phyloP scores from a whole-genome alignment of 768 basidiomycete genomes.

The Agrocybe chaxingu region DNA sequence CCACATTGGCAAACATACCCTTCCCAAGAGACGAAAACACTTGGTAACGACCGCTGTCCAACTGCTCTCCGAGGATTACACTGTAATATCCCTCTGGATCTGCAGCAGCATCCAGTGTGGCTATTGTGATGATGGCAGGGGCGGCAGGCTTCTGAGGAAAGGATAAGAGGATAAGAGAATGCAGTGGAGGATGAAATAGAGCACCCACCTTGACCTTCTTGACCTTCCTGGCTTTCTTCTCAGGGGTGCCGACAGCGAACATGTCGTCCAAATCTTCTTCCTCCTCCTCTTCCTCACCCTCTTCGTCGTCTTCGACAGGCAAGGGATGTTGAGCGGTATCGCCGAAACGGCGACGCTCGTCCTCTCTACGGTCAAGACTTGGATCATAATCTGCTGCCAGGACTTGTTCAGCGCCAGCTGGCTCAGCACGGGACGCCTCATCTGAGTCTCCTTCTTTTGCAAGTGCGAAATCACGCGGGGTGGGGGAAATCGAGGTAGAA shows the following conservation, averaged over 20 bases:
- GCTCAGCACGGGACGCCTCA: conserved; percentile 41
- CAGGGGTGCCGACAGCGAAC: conserved; percentile 66
- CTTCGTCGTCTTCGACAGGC: conserved; percentile 50
- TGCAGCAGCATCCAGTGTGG: conserved; percentile 83
- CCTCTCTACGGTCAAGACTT: conserved; percentile 74
- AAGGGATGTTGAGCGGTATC: conserved; percentile 34
- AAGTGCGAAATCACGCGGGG: conserved; percentile 59
- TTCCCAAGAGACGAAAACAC: conserved; percentile 95
- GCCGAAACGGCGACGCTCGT: conserved; percentile 68
- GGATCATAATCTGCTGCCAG: conserved; percentile 92
- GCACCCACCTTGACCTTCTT: conserved; percentile 48
- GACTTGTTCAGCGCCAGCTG: conserved; percentile 61
- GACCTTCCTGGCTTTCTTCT: conserved; percentile 59
- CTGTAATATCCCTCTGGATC: conserved; percentile 96
- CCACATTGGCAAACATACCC: conserved; percentile 98
- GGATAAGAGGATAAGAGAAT: background rate
- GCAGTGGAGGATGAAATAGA: conserved; percentile 1
- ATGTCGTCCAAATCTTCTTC: conserved; percentile 94
- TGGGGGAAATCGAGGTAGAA: conserved; percentile 57
- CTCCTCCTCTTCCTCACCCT: conserved; percentile 64
- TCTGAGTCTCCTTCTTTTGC: conserved; percentile 58
- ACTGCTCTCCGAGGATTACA: conserved; percentile 89
- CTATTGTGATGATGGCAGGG: conserved; percentile 64
- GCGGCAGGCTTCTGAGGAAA: conserved; percentile 40
- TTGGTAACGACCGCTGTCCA: conserved; percentile 91